These are phyloP conservation scores for Protea cynaroides DNA, from an alignment of 164 flowering plant genomes.

Conservation along the genomic window DNA sequence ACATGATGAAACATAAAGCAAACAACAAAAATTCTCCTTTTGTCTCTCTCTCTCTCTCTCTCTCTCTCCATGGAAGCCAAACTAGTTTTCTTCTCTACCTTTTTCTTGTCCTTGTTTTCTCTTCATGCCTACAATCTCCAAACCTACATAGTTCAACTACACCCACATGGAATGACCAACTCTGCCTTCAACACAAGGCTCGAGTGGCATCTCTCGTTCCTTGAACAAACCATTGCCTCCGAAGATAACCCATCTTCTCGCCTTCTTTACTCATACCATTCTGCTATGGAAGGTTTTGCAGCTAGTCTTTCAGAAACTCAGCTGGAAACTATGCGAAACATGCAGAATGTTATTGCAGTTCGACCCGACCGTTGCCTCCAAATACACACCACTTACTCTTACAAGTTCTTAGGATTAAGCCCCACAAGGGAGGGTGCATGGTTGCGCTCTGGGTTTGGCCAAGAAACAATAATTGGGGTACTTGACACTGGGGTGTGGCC, in stretches of 20 bases:
- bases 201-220: constrained; percentile 69
- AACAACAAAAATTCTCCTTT: neutral
- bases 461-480: constrained; percentile 67
- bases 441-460: constrained; percentile 42
- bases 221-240: constrained; percentile 27
- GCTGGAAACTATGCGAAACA: constrained; percentile 23
- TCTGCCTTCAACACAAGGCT: constrained; percentile 31
- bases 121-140: constrained; percentile 30
- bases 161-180: constrained; percentile 39
- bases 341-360: constrained; percentile 50
- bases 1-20: constrained; percentile 12
- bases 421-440: constrained; percentile 26
- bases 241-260: constrained; percentile 49
- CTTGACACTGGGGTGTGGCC: constrained; percentile 96
- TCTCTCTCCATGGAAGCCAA: constrained; percentile 33
- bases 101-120: constrained; percentile 14
- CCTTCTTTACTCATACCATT: constrained; percentile 62
- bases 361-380: constrained; percentile 47
- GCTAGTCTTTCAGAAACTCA: constrained; percentile 56
- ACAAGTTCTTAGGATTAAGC: constrained; percentile 68
- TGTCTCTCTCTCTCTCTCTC: no score
- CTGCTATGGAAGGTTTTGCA: constrained; percentile 85
- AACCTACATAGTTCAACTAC: constrained; percentile 79
- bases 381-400: constrained; percentile 70
- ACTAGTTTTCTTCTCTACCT: constrained; percentile 12